A percentile compares a stretch with the other conserved stretches of the same genome.
Evolutionary conservation across 306 rosid species (phyloP).

Genomic region (Quercus mongolica): DNA sequence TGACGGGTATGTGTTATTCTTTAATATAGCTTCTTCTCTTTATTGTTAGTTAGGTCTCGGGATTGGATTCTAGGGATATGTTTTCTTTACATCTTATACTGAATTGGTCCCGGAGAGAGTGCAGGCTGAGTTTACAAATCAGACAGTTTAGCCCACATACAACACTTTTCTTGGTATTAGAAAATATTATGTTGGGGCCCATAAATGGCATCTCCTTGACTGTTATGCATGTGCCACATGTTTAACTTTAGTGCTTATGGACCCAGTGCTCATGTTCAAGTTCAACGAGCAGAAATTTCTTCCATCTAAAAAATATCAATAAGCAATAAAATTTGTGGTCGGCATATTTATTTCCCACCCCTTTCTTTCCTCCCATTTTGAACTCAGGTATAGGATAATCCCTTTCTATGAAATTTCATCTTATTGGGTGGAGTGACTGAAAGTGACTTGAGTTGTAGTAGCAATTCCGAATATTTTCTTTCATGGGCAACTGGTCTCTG

Average conservation of each 20-base stretch:
- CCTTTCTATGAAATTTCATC: conserved; percentile 15
- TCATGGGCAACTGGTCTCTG: conserved; percentile 26
- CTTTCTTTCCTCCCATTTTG: conserved; percentile 19
- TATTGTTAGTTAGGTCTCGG: conserved; percentile 13
- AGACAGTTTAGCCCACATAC: conserved; percentile 8
- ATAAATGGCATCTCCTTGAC: conserved; percentile 22
- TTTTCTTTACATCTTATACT: background rate
- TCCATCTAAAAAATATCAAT: conserved; percentile 15
- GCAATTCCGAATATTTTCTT: conserved; percentile 25
- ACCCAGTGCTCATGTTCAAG: conserved; percentile 10
- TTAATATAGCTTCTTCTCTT: background rate
- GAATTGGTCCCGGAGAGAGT: background rate
- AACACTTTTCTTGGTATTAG: conserved; percentile 8
- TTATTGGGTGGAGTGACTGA: conserved; percentile 20
- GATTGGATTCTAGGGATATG: background rate
- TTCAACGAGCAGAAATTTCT: conserved; percentile 27
- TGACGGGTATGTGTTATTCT: conserved; percentile 37
- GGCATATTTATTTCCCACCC: conserved; percentile 10
- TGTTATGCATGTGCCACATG: conserved; percentile 36
- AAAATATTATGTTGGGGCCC: background rate
- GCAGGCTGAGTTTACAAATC: background rate
- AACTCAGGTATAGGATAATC: conserved; percentile 11
- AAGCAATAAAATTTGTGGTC: conserved; percentile 11
- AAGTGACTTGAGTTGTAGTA: conserved; percentile 21
- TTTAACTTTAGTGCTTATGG: conserved; percentile 29